These are phyloP conservation scores for Roridomyces roridus DNA, from an alignment of 768 basidiomycete species.

Conservation along the genomic window DNA sequence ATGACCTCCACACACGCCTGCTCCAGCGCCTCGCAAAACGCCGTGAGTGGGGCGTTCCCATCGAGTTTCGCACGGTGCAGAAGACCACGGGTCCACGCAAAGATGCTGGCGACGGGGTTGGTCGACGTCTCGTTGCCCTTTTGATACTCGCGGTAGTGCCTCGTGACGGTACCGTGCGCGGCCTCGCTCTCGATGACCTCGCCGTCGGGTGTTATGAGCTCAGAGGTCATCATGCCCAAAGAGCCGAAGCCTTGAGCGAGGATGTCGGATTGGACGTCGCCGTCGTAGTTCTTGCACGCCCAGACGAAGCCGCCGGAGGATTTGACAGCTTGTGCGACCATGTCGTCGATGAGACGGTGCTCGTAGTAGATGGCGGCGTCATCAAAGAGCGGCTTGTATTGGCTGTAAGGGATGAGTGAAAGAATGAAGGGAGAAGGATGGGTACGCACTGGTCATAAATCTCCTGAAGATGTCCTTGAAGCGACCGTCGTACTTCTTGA, in stretches of 20 bases:
- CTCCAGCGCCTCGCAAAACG: conserved; percentile 85
- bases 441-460: conserved; percentile 75
- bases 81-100: conserved; percentile 97
- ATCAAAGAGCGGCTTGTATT: conserved; percentile 78
- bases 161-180: conserved; percentile 95
- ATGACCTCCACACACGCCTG: conserved; percentile 90
- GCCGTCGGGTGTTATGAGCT: conserved; percentile 95
- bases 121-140: conserved; percentile 98
- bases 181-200: conserved; percentile 93
- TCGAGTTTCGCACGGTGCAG: conserved; percentile 94
- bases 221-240: conserved; percentile 98
- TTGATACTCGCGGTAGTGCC: conserved; percentile 97
- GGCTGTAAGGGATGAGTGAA: conserved; percentile 34
- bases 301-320: conserved; percentile 91
- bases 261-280: conserved; percentile 89
- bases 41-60: conserved; percentile 70
- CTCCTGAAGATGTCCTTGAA: conserved; percentile 99
- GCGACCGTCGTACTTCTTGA: conserved; percentile 97
- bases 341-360: conserved; percentile 96
- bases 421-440: not conserved
- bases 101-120: conserved; percentile 98
- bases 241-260: conserved; percentile 97
- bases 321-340: conserved; percentile 99
- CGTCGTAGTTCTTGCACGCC: conserved; percentile 83
- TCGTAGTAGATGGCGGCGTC: conserved; percentile 85